phyloP scores from a whole-genome alignment of 2,329 filamentous ascomycete species.

The Akanthomyces uredinophilus region DNA sequence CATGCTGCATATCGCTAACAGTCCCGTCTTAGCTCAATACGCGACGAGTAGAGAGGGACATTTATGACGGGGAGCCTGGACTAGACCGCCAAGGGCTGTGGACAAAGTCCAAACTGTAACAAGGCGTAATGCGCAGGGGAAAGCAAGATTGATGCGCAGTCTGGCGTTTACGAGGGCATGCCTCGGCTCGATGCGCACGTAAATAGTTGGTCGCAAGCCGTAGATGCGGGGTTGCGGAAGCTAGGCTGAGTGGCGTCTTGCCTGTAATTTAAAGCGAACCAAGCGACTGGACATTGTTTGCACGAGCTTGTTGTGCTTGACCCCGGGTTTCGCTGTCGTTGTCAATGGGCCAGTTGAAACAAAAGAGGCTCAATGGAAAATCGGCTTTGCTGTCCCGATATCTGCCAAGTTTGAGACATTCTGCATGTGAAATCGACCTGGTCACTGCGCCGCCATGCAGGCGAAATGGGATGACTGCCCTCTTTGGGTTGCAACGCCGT shows the following conservation, averaged over 20 bases:
- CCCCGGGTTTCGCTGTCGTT: neutral
- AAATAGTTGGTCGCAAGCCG: neutral
- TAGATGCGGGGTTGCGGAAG: slow-evolving; percentile 3
- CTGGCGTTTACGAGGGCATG: neutral
- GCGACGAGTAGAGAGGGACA: slow-evolving; percentile 73
- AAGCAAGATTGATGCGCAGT: neutral
- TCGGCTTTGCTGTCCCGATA: neutral
- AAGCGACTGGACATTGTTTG: neutral
- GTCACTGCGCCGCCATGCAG: neutral
- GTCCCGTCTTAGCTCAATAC: slow-evolving; percentile 64
- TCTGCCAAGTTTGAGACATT: neutral
- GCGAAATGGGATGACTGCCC: slow-evolving; percentile 3
- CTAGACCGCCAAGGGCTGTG: slow-evolving; percentile 53
- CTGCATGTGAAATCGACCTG: neutral
- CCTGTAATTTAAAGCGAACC: neutral
- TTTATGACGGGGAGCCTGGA: slow-evolving; percentile 72
- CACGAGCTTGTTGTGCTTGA: neutral
- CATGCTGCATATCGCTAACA: slow-evolving; percentile 9
- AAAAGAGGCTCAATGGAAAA: neutral
- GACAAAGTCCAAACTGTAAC: slow-evolving; percentile 47
- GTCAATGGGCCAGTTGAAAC: neutral
- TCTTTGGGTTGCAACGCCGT: neutral
- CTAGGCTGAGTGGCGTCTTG: neutral
- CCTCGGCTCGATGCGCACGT: neutral
- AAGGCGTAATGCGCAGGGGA: neutral